These are phyloP conservation scores for Cladosporium sp. DNA, from an alignment of 2,329 filamentous ascomycete genomes.

Conservation along the genomic window DNA sequence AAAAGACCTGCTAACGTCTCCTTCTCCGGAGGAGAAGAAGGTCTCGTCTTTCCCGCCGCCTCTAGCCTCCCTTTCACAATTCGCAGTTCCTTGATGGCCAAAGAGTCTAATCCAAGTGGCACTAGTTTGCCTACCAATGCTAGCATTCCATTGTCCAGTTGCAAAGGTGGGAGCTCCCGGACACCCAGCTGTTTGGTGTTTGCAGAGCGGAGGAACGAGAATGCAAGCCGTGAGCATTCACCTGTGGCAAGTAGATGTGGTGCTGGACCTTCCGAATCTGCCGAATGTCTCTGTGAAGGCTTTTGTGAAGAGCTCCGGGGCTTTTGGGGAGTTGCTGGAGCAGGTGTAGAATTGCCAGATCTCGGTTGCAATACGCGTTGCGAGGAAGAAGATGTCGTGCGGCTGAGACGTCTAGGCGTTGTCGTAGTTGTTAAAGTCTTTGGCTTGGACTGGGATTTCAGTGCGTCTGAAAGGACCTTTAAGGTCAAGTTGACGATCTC, in stretches of 20 bases:
- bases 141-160: slow-evolving; percentile 69
- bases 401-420: slow-evolving; percentile 41
- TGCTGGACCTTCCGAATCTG: not conserved
- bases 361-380: slow-evolving; percentile 33
- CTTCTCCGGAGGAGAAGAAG: slow-evolving; percentile 23
- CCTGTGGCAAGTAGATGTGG: slow-evolving; percentile 48
- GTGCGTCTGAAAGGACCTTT: slow-evolving; percentile 63
- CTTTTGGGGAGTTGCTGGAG: slow-evolving; percentile 41
- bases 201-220: slow-evolving; percentile 57
- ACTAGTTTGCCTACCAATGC: slow-evolving; percentile 64
- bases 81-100: slow-evolving; percentile 64
- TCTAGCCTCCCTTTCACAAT: slow-evolving; percentile 62
- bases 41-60: slow-evolving; percentile 17
- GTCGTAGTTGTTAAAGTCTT: slow-evolving; percentile 42
- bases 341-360: slow-evolving; percentile 49
- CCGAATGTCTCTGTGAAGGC: not conserved
- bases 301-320: not conserved
- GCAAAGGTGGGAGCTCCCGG: slow-evolving; percentile 55
- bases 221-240: slow-evolving; percentile 66
- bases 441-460: slow-evolving; percentile 46
- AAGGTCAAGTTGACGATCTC: slow-evolving; percentile 67
- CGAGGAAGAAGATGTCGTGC: slow-evolving; percentile 8
- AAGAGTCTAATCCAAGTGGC: slow-evolving; percentile 58
- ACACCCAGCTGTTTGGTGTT: slow-evolving; percentile 49
- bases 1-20: slow-evolving; percentile 57